Percentiles rank a stretch among this genome's conserved stretches.
These are phyloP conservation scores for Euphorbia pulcherrima DNA, from an alignment of 345 rosid genomes.

Conservation along the genomic window DNA sequence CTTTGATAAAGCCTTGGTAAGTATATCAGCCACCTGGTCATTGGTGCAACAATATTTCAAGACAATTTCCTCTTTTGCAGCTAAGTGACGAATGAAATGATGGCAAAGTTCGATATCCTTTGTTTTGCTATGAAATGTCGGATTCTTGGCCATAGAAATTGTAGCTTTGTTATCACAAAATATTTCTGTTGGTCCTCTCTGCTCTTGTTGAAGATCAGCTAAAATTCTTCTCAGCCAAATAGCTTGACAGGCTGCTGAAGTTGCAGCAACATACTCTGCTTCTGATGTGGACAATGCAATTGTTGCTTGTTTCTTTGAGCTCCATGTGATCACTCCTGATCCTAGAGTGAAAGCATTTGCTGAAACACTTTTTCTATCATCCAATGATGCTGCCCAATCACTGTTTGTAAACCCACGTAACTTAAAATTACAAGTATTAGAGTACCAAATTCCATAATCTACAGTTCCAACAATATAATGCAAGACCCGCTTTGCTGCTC, in stretches of 20 bases:
- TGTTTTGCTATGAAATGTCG: not conserved
- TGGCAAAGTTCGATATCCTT: not conserved
- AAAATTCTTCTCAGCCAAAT: not conserved
- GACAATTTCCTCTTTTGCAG: not conserved
- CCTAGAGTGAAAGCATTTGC: not conserved
- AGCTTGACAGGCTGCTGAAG: slow-evolving; percentile 5
- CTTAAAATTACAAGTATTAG: not conserved
- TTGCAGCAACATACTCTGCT: not conserved
- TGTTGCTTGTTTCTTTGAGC: no score
- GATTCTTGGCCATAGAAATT: no score
- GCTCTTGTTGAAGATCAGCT: not conserved
- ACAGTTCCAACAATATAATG: not conserved
- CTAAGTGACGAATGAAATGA: not conserved
- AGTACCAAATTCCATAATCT: no score
- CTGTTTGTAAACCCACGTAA: not conserved
- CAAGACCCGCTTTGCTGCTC: slow-evolving; percentile 6
- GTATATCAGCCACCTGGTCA: no score
- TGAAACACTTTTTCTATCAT: not conserved
- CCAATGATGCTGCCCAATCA: not conserved
- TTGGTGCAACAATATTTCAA: not conserved
- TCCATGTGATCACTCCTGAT: not conserved
- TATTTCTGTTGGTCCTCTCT: no score
- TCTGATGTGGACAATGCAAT: not conserved
- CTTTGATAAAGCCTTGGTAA: not conserved
- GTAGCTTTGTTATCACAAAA: no score